Conservation (phyloP, 164 flowering plant genomes). For the Houttuynia cordata region DNA sequence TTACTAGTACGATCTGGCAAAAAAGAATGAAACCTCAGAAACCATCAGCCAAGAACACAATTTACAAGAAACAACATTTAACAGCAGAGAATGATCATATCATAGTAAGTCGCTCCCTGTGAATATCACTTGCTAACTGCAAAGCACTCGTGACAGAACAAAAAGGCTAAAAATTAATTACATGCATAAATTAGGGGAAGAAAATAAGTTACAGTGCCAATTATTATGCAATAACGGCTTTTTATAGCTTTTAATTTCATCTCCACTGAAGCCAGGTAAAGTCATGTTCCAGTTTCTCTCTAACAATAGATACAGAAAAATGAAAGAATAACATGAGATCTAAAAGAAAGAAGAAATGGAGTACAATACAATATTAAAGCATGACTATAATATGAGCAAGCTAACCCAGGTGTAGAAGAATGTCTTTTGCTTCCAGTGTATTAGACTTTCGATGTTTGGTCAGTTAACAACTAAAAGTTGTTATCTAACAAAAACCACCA, state of each 20-base stretch:
- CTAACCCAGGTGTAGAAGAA: conserved; percentile 88
- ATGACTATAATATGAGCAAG: background rate
- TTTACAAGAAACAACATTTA: background rate
- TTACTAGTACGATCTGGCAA: background rate
- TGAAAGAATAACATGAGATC: background rate
- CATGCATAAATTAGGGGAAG: background rate
- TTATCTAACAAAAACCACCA: conserved; percentile 37
- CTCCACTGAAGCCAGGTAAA: conserved; percentile 86
- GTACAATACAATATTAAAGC: background rate
- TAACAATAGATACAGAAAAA: conserved; percentile 17
- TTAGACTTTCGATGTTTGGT: conserved; percentile 92
- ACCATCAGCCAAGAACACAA: background rate
- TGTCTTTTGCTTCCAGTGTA: conserved; percentile 87
- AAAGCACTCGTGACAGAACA: background rate
- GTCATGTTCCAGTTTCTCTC: conserved; percentile 93
- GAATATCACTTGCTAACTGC: conserved; percentile 2
- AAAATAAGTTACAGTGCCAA: background rate
- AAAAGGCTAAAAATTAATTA: background rate
- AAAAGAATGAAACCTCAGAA: background rate
- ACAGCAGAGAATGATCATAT: background rate
- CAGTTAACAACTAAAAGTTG: conserved; percentile 80
- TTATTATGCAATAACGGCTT: conserved; percentile 44
- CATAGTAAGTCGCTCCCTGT: conserved; percentile 1
- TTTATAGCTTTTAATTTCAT: conserved; percentile 73
- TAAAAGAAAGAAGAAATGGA: no score